Base-by-base conservation (phyloP, 768 basidiomycete species). In the Tephrocybe sp. region DNA sequence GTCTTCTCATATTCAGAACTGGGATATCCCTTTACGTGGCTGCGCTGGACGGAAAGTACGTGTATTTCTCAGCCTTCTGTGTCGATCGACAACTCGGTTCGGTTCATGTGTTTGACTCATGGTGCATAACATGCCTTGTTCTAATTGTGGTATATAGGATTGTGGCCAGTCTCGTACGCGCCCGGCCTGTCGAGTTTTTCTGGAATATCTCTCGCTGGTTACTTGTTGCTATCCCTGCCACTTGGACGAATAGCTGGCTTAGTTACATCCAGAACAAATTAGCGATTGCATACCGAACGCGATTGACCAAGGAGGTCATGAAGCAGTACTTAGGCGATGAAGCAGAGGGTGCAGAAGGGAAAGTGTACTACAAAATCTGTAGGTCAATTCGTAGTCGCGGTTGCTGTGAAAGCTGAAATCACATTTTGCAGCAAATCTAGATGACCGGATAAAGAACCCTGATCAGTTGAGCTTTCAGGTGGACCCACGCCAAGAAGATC, bases 1-100 rank as follows among this genome's bases (percentile, higher is more conserved):
- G 85, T 60, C 76, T 99, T 49, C 80, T 99, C 46, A 76, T 98
- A 12, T 87, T 91, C 56, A 74, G 96, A 57, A 98, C 96, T 3
- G 86, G 90, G 1, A 86, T 98, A 38, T 95, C 92, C 13, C 73
- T 99, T 15, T 98, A 97, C 62, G 93, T 99, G 40, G 96, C 96
- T 5, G 83, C 89, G 18, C 76, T 98, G 40, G 96, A 98, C 62
- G 96, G 96, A 67, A 87, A 82, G 89, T 91, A 59, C 56, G 84
- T 74, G 13, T 28, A 52, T 19, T 41, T 7, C 31, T 25, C 9
- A 34, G 46, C 32, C 27, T 27, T 19, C 24, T 19, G 7, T 22
- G n/a, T n/a, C n/a, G n/a, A n/a, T n/a, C n/a, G n/a, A n/a, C n/a
- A n/a, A n/a, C n/a, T n/a, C n/a, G n/a, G n/a, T n/a, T n/a, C n/a